Conservation (phyloP, 2,329 filamentous ascomycete species). For the Tricladium varicosporioides region DNA sequence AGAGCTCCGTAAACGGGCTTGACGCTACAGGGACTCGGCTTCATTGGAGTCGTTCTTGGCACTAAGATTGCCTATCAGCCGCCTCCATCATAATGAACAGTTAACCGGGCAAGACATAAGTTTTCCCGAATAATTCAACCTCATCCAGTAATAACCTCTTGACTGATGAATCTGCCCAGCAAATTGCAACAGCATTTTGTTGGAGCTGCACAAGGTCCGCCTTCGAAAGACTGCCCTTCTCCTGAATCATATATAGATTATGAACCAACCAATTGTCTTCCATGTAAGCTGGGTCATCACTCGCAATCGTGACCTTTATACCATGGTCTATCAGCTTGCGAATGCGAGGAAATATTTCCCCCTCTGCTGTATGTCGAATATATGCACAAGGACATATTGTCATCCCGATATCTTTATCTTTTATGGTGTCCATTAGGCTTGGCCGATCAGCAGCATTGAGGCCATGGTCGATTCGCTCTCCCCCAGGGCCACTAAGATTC, state of each 20-base stretch:
- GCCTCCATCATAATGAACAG: too few relatives aligned
- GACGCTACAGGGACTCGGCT: too few relatives aligned
- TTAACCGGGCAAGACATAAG: background rate
- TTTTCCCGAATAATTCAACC: slow-evolving; percentile 10
- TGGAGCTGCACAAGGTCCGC: slow-evolving; percentile 42
- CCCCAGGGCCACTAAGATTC: slow-evolving; percentile 57
- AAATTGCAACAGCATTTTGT: slow-evolving; percentile 44
- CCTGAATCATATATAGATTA: slow-evolving; percentile 44
- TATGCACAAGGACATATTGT: slow-evolving; percentile 74
- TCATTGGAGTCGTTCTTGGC: too few relatives aligned
- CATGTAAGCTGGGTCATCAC: slow-evolving; percentile 47
- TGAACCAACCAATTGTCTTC: slow-evolving; percentile 49
- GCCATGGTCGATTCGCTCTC: slow-evolving; percentile 71
- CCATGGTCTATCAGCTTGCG: slow-evolving; percentile 40
- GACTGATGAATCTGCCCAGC: slow-evolving; percentile 42
- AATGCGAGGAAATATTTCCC: slow-evolving; percentile 42
- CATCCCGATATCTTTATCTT: slow-evolving; percentile 50
- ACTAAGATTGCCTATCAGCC: too few relatives aligned
- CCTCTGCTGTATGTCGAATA: slow-evolving; percentile 46
- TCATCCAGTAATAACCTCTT: slow-evolving; percentile 31
- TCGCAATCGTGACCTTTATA: slow-evolving; percentile 43
- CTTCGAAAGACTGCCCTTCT: slow-evolving; percentile 40
- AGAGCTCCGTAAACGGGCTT: too few relatives aligned
- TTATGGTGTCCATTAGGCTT: slow-evolving; percentile 47
- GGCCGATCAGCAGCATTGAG: slow-evolving; percentile 55